phyloP scores from a whole-genome alignment of 2,329 filamentous ascomycete species.

The Taxawa tesnikishii region DNA sequence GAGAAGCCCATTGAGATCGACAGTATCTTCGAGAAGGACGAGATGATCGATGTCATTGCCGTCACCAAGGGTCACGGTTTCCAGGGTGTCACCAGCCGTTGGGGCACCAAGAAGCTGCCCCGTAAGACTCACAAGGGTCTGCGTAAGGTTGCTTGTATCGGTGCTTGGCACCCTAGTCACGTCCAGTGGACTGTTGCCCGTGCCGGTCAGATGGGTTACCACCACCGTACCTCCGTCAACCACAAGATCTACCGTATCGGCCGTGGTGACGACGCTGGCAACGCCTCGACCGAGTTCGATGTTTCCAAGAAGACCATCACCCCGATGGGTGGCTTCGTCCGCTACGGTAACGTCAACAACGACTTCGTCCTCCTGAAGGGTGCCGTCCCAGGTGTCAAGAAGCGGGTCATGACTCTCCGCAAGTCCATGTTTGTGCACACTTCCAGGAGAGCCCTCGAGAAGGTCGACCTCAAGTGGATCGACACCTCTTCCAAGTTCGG shows the following conservation, averaged over 20 bases:
- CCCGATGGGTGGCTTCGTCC: conserved; percentile 98
- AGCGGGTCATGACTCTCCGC: conserved; percentile 96
- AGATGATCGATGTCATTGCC: conserved; percentile 98
- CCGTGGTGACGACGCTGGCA: conserved; percentile 80
- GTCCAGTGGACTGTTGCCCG: conserved; percentile 99
- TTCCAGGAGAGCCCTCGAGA: conserved; percentile 89
- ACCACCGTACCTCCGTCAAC: conserved; percentile 99
- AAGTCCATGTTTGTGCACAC: conserved; percentile 99
- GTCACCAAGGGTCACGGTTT: conserved; percentile 99
- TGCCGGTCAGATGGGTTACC: conserved; percentile 99
- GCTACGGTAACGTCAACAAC: conserved; percentile 99
- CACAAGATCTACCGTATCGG: conserved; percentile 99
- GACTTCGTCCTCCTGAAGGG: conserved; percentile 98
- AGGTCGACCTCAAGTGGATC: conserved; percentile 99
- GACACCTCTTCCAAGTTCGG: conserved; percentile 99
- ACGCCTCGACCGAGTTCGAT: conserved; percentile 89
- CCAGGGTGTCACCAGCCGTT: conserved; percentile 92
- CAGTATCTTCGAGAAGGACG: conserved; percentile 96
- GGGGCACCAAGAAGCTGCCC: conserved; percentile 99
- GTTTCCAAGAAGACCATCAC: conserved; percentile 99
- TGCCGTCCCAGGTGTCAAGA: conserved; percentile 95
- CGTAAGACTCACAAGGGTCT: conserved; percentile 99
- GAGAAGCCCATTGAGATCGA: conserved; percentile 96
- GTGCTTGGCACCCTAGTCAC: conserved; percentile 99
- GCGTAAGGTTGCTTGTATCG: conserved; percentile 99